Percentiles rank a stretch among this genome's conserved stretches.
Evolutionary conservation across 108 stramenopile genomes (phyloP).

Genomic region (Phaeodactylum tricornutum): DNA sequence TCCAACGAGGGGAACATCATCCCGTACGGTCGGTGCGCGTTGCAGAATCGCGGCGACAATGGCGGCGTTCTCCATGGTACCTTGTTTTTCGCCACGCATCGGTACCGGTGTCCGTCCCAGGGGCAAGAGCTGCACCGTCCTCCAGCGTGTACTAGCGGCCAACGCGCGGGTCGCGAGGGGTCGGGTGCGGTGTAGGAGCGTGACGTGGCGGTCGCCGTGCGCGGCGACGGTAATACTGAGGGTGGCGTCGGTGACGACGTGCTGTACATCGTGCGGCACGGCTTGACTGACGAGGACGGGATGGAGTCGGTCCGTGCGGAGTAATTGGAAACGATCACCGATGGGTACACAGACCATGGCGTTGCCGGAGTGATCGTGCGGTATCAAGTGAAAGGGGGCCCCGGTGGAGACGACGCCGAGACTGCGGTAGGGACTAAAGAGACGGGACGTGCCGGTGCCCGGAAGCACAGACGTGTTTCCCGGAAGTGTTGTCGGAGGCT

Average conservation of each 20-base stretch:
- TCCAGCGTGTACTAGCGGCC: slow-evolving; percentile 19
- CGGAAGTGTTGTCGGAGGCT: neutral
- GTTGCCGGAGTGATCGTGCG: slow-evolving; percentile 34
- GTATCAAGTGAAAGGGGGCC: slow-evolving; percentile 46
- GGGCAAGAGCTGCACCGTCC: slow-evolving; percentile 54
- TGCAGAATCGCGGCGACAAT: slow-evolving; percentile 51
- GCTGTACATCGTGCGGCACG: slow-evolving; percentile 33
- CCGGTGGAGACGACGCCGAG: slow-evolving; percentile 43
- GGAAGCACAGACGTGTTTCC: neutral
- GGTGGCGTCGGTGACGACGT: slow-evolving; percentile 57
- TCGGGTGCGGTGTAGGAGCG: slow-evolving; percentile 48
- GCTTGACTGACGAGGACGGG: slow-evolving; percentile 63
- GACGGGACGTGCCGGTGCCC: slow-evolving; percentile 40
- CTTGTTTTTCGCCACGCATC: slow-evolving; percentile 49
- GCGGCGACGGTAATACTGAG: slow-evolving; percentile 43
- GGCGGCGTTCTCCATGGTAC: slow-evolving; percentile 61
- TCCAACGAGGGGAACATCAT: slow-evolving; percentile 27
- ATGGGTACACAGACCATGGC: slow-evolving; percentile 54
- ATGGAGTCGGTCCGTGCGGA: slow-evolving; percentile 52
- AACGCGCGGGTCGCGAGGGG: slow-evolving; percentile 27
- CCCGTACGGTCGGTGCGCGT: slow-evolving; percentile 15
- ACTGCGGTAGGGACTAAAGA: slow-evolving; percentile 63
- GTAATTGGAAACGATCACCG: slow-evolving; percentile 69
- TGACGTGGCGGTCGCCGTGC: slow-evolving; percentile 36
- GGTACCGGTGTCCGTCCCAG: slow-evolving; percentile 46